These are phyloP conservation scores for Lolium rigidum DNA, from an alignment of 176 grass and related monocot species.

Conservation along the genomic window DNA sequence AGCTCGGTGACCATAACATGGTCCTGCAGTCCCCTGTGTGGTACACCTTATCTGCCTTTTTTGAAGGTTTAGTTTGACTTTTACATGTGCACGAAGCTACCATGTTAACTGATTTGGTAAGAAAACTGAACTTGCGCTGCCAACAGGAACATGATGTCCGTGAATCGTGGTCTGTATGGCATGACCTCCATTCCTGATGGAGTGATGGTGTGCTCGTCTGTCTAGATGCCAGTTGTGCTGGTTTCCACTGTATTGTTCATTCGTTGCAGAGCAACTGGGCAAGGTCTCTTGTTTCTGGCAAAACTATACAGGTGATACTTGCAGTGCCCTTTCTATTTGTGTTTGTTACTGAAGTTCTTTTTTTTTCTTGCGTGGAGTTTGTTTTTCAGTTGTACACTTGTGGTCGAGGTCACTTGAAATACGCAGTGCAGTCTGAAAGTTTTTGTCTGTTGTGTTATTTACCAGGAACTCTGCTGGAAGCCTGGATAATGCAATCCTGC, in stretches of 20 bases:
- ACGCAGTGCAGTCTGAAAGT: no score
- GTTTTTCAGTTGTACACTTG: neutral
- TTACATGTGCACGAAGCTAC: neutral
- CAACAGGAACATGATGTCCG: neutral
- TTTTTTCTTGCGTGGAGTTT: no score
- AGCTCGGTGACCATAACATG: neutral
- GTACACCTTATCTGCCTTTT: conserved; percentile 5
- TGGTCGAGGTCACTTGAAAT: no score
- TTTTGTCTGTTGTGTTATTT: neutral
- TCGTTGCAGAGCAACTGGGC: neutral
- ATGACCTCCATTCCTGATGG: neutral
- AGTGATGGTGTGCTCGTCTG: neutral
- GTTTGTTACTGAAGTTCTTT: no score
- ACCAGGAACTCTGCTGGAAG: conserved; percentile 26
- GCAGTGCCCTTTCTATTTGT: neutral
- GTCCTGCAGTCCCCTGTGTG: neutral
- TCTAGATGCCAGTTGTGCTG: neutral
- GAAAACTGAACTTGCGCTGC: neutral
- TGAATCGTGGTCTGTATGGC: neutral
- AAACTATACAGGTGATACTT: conserved; percentile 10
- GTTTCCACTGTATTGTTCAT: neutral
- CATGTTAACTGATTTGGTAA: neutral
- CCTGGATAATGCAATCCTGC: neutral
- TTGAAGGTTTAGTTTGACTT: neutral
- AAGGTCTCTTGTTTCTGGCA: neutral